These are phyloP conservation scores for Rhizopogon vulgaris DNA, from an alignment of 768 basidiomycete species.

Conservation along the genomic window DNA sequence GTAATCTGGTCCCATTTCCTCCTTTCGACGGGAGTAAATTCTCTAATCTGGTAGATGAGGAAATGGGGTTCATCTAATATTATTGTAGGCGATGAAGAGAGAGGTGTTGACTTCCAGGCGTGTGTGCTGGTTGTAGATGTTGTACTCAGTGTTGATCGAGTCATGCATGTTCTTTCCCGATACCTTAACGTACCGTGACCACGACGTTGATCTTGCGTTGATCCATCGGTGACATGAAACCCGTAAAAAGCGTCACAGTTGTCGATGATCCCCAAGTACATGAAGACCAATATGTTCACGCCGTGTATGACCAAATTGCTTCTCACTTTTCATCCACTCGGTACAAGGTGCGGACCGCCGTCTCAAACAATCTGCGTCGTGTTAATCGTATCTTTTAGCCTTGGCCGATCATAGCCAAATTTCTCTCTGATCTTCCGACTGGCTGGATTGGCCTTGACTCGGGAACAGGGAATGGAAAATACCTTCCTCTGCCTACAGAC, in stretches of 20 bases:
- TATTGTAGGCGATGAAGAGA: background rate
- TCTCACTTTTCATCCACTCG: conserved; percentile 83
- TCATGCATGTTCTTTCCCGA: background rate
- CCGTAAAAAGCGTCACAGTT: conserved; percentile 33
- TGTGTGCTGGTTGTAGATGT: background rate
- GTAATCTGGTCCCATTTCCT: conserved; percentile 52
- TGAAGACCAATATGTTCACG: conserved; percentile 74
- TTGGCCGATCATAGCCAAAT: conserved; percentile 81
- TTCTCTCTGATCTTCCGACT: conserved; percentile 62
- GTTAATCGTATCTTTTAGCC: conserved; percentile 42
- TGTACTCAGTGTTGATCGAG: background rate
- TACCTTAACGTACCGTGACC: conserved; percentile 1
- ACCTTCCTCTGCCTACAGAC: conserved; percentile 70
- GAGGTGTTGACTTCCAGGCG: background rate
- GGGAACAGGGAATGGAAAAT: conserved; percentile 97
- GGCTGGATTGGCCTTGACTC: conserved; percentile 90
- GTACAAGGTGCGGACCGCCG: conserved; percentile 58
- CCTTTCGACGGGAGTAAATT: conserved; percentile 64
- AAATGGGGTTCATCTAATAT: conserved; percentile 61
- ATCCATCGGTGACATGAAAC: background rate
- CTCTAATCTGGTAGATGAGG: conserved; percentile 61
- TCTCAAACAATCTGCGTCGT: background rate
- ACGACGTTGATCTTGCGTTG: conserved; percentile 1
- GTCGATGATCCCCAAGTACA: conserved; percentile 50
- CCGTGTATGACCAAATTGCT: conserved; percentile 81